Evolutionary conservation across 2,329 filamentous ascomycete genomes (phyloP), one percentile per base, ranked within the genome.

Genomic region (Aspergillus phoenicis): DNA sequence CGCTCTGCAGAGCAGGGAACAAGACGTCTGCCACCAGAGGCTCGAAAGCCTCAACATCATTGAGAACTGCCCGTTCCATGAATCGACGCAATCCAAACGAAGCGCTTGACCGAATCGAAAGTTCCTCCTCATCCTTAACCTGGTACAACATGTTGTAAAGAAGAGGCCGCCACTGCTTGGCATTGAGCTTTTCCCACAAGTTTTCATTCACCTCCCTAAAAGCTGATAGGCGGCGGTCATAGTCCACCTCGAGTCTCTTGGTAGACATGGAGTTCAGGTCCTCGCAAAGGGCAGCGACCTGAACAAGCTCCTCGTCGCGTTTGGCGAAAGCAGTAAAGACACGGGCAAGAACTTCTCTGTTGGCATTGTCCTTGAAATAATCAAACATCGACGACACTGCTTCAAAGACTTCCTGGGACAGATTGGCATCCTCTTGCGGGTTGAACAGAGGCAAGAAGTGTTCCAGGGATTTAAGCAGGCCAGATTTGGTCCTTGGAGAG

Each of bases 111-210:
- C 97, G 81, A 52, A 97, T 91, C 49, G 91, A 91, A 65, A 96
- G 89, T 73, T 99, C 95, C 64, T 97, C 92, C 58, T 92, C 89
- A 65, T 94, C 87, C 66, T 88, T 89, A 65, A 97, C 89, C 71
- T 90, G 95, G 77, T 89, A 98, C 2, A 97, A 82, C 80, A 96
- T 85, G 71, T 98, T 99, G 78, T 93, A 90, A 10, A 98, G 79
- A 20, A 99, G 77, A 5, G 95, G 93, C 56, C 89, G 84, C 94
- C 95, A 99, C 75, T 97, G 91, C 60, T 85, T 84, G 1, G 87
- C 78, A 0, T 85, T 88, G 62, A 93, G 86, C 0, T 81, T 77
- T 0, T 73, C 73, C 39, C 86, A 86, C n/a, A 84, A 80, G 2
- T 85, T 79, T 43, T 85, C 84, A 38, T 89, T 90, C 64, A 98